Evolutionary conservation across 805 yeast genomes (phyloP).

Genomic region (Sugiyamaella marilandica): DNA sequence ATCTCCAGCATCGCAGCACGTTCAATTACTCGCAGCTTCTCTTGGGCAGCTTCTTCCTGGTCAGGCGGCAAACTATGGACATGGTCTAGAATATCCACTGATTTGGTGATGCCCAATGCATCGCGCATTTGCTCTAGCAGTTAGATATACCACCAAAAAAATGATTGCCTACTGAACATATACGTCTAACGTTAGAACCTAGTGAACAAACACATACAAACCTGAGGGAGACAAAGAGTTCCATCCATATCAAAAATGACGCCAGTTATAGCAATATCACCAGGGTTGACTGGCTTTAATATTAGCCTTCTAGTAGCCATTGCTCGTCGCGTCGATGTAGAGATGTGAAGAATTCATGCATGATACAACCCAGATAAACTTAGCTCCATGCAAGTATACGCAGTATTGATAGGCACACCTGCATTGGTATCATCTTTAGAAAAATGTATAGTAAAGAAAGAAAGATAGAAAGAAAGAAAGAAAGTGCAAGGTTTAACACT

Average conservation of each 20-base stretch:
- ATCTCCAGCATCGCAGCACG: conserved; percentile 57
- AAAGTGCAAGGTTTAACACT: too few relatives aligned
- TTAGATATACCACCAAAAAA: neutral
- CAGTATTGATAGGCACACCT: too few relatives aligned
- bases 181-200: conserved; percentile 12
- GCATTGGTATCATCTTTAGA: too few relatives aligned
- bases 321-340: too few relatives aligned
- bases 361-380: too few relatives aligned
- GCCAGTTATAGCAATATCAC: conserved; percentile 42
- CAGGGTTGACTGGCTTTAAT: conserved; percentile 16
- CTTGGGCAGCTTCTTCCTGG: conserved; percentile 41
- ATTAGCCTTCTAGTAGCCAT: conserved; percentile 7
- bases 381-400: too few relatives aligned
- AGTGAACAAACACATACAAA: conserved; percentile 14
- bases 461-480: too few relatives aligned
- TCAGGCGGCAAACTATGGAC: conserved; percentile 42
- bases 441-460: too few relatives aligned
- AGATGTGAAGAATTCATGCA: too few relatives aligned
- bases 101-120: conserved; percentile 46
- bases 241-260: conserved; percentile 79
- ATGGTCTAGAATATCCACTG: conserved; percentile 50
- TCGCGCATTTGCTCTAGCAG: conserved; percentile 50
- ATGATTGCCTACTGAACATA: conserved; percentile 19
- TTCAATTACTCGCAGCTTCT: conserved; percentile 49
- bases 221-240: conserved; percentile 62